Evolutionary conservation across 1,284 basidiomycete genomes (phyloP), one percentile per base, ranked within the genome.

Genomic region (Rhodotorula sp.): DNA sequence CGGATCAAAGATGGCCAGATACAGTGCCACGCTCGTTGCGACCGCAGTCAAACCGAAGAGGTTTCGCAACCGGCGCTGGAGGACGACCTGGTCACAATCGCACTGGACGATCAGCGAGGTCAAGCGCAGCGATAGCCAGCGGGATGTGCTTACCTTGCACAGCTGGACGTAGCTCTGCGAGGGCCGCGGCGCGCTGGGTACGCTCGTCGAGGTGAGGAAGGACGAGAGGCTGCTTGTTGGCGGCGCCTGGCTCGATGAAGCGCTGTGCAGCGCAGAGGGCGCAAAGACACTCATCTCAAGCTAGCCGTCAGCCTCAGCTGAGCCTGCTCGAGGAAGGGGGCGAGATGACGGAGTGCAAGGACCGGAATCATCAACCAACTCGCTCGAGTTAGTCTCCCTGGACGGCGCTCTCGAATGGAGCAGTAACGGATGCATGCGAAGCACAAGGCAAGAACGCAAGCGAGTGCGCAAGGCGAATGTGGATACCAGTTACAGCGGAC

Each of bases 21-120:
- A 37, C 20, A 74, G 70, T 24, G 62, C 51, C 1, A 24, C 44
- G 2, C 37, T 30, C n/a, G 57, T n/a, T 3, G 68, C 68, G 8
- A 46, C 18, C 6, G 59, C 67, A 3, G 70, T 48, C 24, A 74
- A 26, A 6, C 48, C 51, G 37, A 74, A 59, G 37, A 72, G 55
- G 64, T 74, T 71, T 47, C 65, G 62, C 13, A 53, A 55, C 30
- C 70, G 53, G 26, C 68, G 31, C 40, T 31, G 55, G n/a, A 74
- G 48, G 15, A 74, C 70, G 30, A 74, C 62, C 72, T 74, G 65
- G 22, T 9, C 22, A 28, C 22, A 24, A 48, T 2, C 8, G 40
- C 13, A 15, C n/a, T 9, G n/a, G 0, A 8, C 13, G 15, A 6
- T 50, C 26, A 53, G 26, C 10, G 28, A 44, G 13, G 7, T 4